Conservation (phyloP, 2,329 filamentous ascomycete species). For the Bipolaris cookei region DNA sequence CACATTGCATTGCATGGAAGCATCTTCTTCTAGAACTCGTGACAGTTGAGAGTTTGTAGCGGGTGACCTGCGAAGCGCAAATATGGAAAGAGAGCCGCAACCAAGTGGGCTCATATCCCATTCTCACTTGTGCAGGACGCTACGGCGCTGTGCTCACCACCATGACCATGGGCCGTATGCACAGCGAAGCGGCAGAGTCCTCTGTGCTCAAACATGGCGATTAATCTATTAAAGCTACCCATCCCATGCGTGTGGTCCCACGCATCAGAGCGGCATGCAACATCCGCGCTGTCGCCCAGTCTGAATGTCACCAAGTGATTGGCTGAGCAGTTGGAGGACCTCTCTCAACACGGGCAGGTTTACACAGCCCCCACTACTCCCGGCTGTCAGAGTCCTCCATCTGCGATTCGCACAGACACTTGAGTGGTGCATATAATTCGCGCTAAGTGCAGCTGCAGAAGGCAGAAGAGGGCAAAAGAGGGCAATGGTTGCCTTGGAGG, state of each 20-base stretch:
- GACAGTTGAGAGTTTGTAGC: not conserved
- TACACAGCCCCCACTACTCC: slow-evolving; percentile 12
- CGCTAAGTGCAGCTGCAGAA: slow-evolving; percentile 4
- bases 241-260: slow-evolving; percentile 2
- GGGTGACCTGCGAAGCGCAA: not conserved
- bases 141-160: not conserved
- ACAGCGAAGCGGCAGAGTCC: not conserved
- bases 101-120: not conserved
- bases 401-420: slow-evolving; percentile 7
- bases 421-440: slow-evolving; percentile 5
- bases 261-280: slow-evolving; percentile 6
- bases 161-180: not conserved
- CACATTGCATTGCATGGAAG: not conserved
- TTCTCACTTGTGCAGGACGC: not conserved
- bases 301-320: slow-evolving; percentile 1
- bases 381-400: slow-evolving; percentile 10
- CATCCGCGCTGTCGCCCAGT: slow-evolving; percentile 5
- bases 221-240: not conserved
- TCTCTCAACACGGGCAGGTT: slow-evolving; percentile 7
- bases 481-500: slow-evolving; percentile 11
- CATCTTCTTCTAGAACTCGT: not conserved
- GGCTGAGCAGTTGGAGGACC: slow-evolving; percentile 12
- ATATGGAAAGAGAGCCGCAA: not conserved
- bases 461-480: slow-evolving; percentile 4
- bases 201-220: not conserved